Percentiles rank a stretch among this genome's conserved stretches.
phyloP scores from a whole-genome alignment of 108 stramenopile genomes.

The Nitzschia sp. region DNA sequence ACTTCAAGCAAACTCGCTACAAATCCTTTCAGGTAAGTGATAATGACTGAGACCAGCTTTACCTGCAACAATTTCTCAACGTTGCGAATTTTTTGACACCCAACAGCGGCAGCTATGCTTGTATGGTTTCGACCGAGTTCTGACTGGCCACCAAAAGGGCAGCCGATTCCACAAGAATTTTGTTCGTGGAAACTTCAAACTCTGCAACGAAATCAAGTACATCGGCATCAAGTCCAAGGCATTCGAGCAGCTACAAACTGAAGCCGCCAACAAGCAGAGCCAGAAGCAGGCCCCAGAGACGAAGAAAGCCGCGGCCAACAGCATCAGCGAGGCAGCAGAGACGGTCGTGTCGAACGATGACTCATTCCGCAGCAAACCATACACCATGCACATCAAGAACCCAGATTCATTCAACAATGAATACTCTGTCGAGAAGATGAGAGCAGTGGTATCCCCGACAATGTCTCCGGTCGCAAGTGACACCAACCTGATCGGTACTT shows the following conservation, averaged over 20 bases:
- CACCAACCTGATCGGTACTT: neutral
- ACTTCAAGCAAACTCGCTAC: constrained; percentile 34
- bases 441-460: neutral
- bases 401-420: neutral
- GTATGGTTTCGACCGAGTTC: constrained; percentile 57
- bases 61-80: neutral
- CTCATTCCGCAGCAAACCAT: neutral
- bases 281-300: neutral
- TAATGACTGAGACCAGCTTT: neutral
- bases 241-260: neutral
- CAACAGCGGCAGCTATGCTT: constrained; percentile 62
- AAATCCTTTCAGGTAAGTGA: constrained; percentile 29
- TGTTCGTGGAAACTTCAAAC: constrained; percentile 5
- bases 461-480: constrained; percentile 5
- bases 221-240: constrained; percentile 13
- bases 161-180: constrained; percentile 16
- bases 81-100: constrained; percentile 2
- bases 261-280: neutral
- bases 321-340: no score
- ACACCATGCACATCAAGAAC: neutral
- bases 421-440: neutral
- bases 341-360: no score
- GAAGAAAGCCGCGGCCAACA: no score
- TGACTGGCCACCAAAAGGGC: constrained; percentile 33
- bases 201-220: constrained; percentile 9